Evolutionary conservation across 2,329 filamentous ascomycete genomes (phyloP).

Genomic region (Hortaea werneckii): DNA sequence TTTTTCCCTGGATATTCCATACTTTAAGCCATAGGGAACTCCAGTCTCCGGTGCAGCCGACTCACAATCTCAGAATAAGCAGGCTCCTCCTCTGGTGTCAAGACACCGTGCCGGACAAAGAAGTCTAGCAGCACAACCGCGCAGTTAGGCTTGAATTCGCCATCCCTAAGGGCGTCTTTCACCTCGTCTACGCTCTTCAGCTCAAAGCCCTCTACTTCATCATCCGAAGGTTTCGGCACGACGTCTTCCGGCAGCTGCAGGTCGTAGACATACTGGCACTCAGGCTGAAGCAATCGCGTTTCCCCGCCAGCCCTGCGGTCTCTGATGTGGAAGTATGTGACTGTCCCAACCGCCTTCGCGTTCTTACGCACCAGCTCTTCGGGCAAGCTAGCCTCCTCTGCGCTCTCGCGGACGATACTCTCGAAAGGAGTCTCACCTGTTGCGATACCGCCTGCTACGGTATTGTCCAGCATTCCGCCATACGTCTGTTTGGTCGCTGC

Average conservation of each 20-base stretch:
- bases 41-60: conserved; percentile 66
- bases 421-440: conserved; percentile 72
- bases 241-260: conserved; percentile 62
- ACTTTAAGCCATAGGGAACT: conserved; percentile 49
- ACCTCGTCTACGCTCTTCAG: conserved; percentile 71
- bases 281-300: conserved; percentile 72
- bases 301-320: conserved; percentile 70
- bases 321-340: conserved; percentile 79
- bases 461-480: conserved; percentile 87
- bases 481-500: conserved; percentile 75
- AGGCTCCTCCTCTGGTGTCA: conserved; percentile 71
- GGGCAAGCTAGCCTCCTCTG: conserved; percentile 77
- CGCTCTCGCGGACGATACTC: conserved; percentile 72
- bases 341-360: conserved; percentile 52
- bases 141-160: conserved; percentile 90
- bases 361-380: conserved; percentile 55
- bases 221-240: conserved; percentile 67
- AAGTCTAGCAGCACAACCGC: conserved; percentile 78
- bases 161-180: conserved; percentile 55
- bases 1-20: neutral
- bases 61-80: conserved; percentile 65
- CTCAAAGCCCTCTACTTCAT: conserved; percentile 78
- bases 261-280: conserved; percentile 87
- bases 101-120: conserved; percentile 71
- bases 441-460: conserved; percentile 76